Base-by-base conservation (phyloP, 2,329 filamentous ascomycete species). In the Triangularia verruculosa region DNA sequence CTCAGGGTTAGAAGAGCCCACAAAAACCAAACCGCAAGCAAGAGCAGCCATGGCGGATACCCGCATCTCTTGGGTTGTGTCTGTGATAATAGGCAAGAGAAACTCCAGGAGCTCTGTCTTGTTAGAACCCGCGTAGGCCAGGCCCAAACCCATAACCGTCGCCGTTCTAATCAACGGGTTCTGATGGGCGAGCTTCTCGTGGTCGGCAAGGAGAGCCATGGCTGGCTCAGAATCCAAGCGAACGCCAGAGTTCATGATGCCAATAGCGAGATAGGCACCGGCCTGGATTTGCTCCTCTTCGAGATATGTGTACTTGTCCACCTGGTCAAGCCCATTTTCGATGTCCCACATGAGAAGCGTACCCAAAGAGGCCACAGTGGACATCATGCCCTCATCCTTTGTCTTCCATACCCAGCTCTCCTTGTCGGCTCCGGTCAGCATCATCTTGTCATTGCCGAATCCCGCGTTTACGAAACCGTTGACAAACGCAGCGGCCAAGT, bases 401-500 rank as follows among this genome's bases (percentile, higher is more conserved):
- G 96, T 98, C 82, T 98, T 99, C 92, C 93, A 99, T 4, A 99
- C 92, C 94, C 95, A 99, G 67, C 90, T 91, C 71, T 90, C 89
- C 80, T 96, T 96, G 64, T 91, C 89, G 20, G 95, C 90, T 17
- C 7, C 22, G 51, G 92, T 89, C 63, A 98, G 82, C 94, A 99
- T 97, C 86, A 99, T 90, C 83, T 97, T 98, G 77, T 99, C 95
- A 63, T 93, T 91, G 52, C 93, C 91, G 71, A 93, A 99, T 30
- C 95, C 95, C 60, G 95, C 93, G 71, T 99, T 99, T 67, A 95
- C 93, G 72, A 99, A 98, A 0, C 91, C 92, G 73, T 99, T 99
- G 68, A 99, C 96, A 70, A 99, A 98, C 3, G 90, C 93, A 61
- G 94, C 95, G 3, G 95, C 93, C 65, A 99, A 84, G 73, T 99